Conservation (phyloP, 805 yeast species). For the Saturnispora besseyi region DNA sequence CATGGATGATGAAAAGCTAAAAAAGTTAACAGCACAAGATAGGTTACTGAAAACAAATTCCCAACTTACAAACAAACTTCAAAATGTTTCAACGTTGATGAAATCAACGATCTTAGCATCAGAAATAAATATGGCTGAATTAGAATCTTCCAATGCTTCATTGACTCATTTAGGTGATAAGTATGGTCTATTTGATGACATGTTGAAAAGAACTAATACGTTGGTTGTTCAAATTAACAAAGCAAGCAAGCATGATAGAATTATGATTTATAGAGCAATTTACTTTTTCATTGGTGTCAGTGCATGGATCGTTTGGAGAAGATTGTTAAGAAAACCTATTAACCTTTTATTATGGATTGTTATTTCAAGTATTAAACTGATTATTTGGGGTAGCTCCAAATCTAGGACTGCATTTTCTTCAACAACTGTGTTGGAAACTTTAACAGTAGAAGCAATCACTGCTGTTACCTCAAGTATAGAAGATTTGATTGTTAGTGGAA, state of each 20-base stretch:
- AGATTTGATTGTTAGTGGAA: background rate
- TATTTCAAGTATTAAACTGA: conserved; percentile 16
- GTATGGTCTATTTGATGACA: conserved; percentile 33
- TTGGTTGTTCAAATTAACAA: conserved; percentile 44
- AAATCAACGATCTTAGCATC: conserved; percentile 42
- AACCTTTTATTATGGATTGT: conserved; percentile 38
- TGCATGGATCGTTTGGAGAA: conserved; percentile 41
- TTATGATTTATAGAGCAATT: conserved; percentile 39
- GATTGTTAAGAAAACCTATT: conserved; percentile 39
- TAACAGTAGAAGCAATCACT: background rate
- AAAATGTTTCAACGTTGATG: conserved; percentile 39
- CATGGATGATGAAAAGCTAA: conserved; percentile 21
- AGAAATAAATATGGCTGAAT: conserved; percentile 39
- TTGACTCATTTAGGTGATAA: conserved; percentile 33
- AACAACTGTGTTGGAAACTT: background rate
- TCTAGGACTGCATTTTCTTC: background rate
- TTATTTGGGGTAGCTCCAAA: conserved; percentile 7
- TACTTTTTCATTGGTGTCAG: conserved; percentile 39
- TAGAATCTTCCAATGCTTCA: conserved; percentile 38
- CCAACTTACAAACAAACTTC: conserved; percentile 38
- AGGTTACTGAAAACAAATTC: conserved; percentile 38
- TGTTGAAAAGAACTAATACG: conserved; percentile 34
- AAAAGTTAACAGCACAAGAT: conserved; percentile 29
- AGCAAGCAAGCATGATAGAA: conserved; percentile 40
- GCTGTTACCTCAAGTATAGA: background rate